These are phyloP conservation scores for Stenogyne calaminthoides DNA, from an alignment of 305 asterid genomes.

Conservation along the genomic window DNA sequence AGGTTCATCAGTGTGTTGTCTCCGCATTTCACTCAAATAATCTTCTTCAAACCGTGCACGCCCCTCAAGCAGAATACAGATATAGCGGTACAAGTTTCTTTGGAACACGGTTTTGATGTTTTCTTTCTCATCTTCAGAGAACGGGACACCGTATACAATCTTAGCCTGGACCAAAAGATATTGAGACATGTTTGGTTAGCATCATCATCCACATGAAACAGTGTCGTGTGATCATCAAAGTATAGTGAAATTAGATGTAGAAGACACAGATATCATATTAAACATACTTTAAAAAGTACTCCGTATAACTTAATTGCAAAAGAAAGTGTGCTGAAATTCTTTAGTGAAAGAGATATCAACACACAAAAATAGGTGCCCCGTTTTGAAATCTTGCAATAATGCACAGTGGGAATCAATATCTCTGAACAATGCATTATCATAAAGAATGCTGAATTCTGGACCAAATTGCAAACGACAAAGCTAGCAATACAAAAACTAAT, in stretches of 20 bases:
- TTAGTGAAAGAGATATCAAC: neutral
- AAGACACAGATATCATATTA: neutral
- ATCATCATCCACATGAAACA: neutral
- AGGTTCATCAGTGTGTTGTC: constrained; percentile 47
- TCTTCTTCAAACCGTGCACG: constrained; percentile 76
- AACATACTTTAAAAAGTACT: neutral
- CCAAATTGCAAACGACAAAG: neutral
- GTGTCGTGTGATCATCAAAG: neutral
- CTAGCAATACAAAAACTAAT: neutral
- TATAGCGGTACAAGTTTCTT: constrained; percentile 67
- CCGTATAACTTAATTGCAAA: neutral
- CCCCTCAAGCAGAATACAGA: constrained; percentile 75
- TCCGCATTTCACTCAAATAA: constrained; percentile 44
- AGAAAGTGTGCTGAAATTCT: neutral
- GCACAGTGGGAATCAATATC: neutral
- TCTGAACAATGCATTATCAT: neutral
- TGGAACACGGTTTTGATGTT: constrained; percentile 65
- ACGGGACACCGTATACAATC: constrained; percentile 63
- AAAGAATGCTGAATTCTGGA: neutral
- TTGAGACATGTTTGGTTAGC: constrained; percentile 12
- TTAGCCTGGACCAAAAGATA: constrained; percentile 60
- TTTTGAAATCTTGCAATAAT: neutral
- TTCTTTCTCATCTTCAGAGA: constrained; percentile 78
- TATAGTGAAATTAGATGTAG: neutral
- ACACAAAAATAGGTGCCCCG: neutral